Conservation (phyloP, 257 asterid species). For the Scutellaria minor region DNA sequence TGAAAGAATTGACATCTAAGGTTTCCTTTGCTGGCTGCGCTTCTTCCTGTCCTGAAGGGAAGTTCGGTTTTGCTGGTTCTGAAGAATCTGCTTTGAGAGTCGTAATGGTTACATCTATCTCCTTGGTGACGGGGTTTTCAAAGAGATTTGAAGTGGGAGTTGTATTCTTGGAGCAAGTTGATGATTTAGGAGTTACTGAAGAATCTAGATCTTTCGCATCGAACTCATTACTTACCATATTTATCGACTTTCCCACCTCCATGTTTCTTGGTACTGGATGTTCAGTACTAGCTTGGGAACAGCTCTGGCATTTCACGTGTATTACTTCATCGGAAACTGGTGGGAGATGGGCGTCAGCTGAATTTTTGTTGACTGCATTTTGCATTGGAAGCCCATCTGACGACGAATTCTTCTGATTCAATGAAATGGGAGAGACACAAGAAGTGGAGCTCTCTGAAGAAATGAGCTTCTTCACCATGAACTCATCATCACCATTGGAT, state of each 20-base stretch:
- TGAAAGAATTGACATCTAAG: constrained; percentile 74
- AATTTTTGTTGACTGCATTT: constrained; percentile 49
- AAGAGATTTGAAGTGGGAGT: constrained; percentile 41
- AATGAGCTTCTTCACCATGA: constrained; percentile 51
- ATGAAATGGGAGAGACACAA: constrained; percentile 41
- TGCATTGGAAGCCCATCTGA: constrained; percentile 49
- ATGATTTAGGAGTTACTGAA: constrained; percentile 45
- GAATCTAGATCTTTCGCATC: constrained; percentile 47
- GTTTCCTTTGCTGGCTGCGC: constrained; percentile 67
- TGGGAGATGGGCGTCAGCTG: constrained; percentile 43
- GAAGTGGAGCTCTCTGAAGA: constrained; percentile 47
- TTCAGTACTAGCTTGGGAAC: constrained; percentile 62
- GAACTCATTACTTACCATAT: constrained; percentile 53
- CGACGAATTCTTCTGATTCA: constrained; percentile 46
- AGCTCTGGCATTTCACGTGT: constrained; percentile 70
- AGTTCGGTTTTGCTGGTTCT: constrained; percentile 40
- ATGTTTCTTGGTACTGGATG: constrained; percentile 49
- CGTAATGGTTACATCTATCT: constrained; percentile 47
- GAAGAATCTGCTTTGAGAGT: constrained; percentile 41
- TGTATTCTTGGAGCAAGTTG: constrained; percentile 39
- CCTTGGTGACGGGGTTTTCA: constrained; percentile 52
- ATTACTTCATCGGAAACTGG: constrained; percentile 67
- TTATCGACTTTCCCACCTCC: constrained; percentile 57
- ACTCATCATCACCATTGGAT: constrained; percentile 53
- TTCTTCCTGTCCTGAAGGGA: constrained; percentile 48